Evolutionary conservation across 2,329 filamentous ascomycete genomes (phyloP).

Genomic region (Harringtonia lauricola): DNA sequence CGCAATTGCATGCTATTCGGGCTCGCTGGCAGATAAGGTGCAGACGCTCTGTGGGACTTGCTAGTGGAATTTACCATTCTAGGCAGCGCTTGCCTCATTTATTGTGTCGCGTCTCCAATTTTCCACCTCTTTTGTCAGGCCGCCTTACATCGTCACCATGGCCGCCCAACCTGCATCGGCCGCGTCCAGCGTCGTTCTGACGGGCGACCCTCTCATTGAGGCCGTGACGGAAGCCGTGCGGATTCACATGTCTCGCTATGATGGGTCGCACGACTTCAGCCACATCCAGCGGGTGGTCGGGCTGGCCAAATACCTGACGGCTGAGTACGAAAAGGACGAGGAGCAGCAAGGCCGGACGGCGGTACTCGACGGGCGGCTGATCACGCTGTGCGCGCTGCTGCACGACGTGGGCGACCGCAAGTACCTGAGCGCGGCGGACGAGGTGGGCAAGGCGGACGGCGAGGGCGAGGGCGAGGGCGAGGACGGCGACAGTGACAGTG

Average conservation of each 20-base stretch:
- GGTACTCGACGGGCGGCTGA: constrained; percentile 35
- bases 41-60: too few species aligned
- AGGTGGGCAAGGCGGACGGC: constrained; percentile 44
- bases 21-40: too few species aligned
- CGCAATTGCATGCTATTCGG: too few species aligned
- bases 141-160: too few species aligned
- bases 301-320: constrained; percentile 57
- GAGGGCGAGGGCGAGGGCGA: constrained; percentile 51
- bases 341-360: background rate
- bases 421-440: constrained; percentile 55
- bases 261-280: constrained; percentile 78
- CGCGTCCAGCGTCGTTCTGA: constrained; percentile 8
- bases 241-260: constrained; percentile 65
- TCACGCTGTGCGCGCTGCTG: constrained; percentile 63
- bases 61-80: too few species aligned
- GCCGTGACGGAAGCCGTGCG: constrained; percentile 52
- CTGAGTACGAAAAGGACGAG: constrained; percentile 24
- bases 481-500: background rate
- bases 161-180: too few species aligned
- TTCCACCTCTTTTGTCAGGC: too few species aligned
- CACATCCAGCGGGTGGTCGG: constrained; percentile 72
- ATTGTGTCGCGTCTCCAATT: too few species aligned
- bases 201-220: constrained; percentile 37
- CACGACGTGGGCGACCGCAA: constrained; percentile 87
- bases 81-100: too few species aligned